A percentile compares a stretch with the other conserved stretches of the same genome.
These are phyloP conservation scores for Leptomonas seymouri DNA, from an alignment of 208 protist species.

Conservation along the genomic window DNA sequence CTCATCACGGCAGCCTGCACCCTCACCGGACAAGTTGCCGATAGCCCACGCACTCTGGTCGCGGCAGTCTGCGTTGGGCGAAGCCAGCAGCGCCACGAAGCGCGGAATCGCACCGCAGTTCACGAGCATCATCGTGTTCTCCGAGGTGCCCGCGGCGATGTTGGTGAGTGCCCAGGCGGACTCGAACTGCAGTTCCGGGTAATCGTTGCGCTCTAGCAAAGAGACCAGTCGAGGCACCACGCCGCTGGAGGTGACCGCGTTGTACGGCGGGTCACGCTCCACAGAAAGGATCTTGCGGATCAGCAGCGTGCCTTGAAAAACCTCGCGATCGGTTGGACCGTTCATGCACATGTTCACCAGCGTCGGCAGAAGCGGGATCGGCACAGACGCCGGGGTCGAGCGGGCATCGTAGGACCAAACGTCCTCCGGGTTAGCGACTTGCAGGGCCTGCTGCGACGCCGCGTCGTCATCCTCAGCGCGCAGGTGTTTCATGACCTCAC, in stretches of 20 bases:
- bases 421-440: slow-evolving; percentile 30
- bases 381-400: slow-evolving; percentile 56
- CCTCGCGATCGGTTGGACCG: slow-evolving; percentile 43
- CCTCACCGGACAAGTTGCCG: slow-evolving; percentile 99
- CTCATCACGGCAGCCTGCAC: slow-evolving; percentile 90
- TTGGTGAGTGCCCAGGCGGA: slow-evolving; percentile 99
- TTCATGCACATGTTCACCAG: slow-evolving; percentile 68
- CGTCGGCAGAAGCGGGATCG: slow-evolving; percentile 66
- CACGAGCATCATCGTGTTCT: slow-evolving; percentile 95
- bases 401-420: slow-evolving; percentile 59
- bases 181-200: slow-evolving; percentile 97
- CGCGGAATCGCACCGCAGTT: slow-evolving; percentile 93
- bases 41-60: slow-evolving; percentile 99
- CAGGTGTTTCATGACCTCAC: slow-evolving; percentile 71
- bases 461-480: slow-evolving; percentile 38
- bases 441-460: not conserved
- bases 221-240: slow-evolving; percentile 95
- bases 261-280: slow-evolving; percentile 96
- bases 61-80: slow-evolving; percentile 90
- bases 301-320: slow-evolving; percentile 82
- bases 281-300: slow-evolving; percentile 92
- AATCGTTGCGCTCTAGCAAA: slow-evolving; percentile 85
- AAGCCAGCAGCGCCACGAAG: slow-evolving; percentile 95
- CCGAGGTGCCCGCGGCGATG: slow-evolving; percentile 97
- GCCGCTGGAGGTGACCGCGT: slow-evolving; percentile 93